Evolutionary conservation across 2,329 filamentous ascomycete species (phyloP).

Genomic region (Neodidymelliopsis sp.): DNA sequence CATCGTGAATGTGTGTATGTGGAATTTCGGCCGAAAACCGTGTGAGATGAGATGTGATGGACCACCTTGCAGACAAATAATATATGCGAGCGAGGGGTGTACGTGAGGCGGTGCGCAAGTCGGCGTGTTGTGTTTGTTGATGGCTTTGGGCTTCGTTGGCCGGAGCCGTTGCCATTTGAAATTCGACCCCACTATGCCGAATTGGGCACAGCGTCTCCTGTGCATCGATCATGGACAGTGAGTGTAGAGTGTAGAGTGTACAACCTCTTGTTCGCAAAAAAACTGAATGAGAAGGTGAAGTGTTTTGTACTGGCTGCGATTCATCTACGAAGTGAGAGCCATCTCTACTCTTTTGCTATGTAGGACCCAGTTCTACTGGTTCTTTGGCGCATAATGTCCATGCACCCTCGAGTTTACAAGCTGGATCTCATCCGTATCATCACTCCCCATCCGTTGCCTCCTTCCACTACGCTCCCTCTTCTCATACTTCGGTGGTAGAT

Average conservation of each 20-base stretch:
- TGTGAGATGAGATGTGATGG: slow-evolving; percentile 9
- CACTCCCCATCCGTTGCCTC: neutral
- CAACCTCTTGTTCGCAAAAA: too few species aligned
- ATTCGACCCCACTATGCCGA: slow-evolving; percentile 27
- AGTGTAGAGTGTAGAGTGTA: too few species aligned
- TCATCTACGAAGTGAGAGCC: too few species aligned
- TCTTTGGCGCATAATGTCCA: slow-evolving; percentile 33
- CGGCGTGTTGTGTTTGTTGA: slow-evolving; percentile 38
- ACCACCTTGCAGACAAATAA: slow-evolving; percentile 12
- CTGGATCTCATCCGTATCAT: slow-evolving; percentile 5
- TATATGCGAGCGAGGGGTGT: slow-evolving; percentile 8
- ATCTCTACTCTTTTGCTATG: neutral
- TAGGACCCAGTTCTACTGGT: slow-evolving; percentile 4
- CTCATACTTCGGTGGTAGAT: slow-evolving; percentile 27
- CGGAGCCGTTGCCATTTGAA: slow-evolving; percentile 22
- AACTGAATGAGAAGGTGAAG: too few species aligned
- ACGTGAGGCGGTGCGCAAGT: slow-evolving; percentile 15
- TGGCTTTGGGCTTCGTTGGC: slow-evolving; percentile 20
- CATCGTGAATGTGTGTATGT: slow-evolving; percentile 54
- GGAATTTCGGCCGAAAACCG: slow-evolving; percentile 4
- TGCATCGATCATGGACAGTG: neutral
- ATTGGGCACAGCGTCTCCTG: neutral
- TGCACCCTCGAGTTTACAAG: slow-evolving; percentile 6
- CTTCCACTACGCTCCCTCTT: neutral
- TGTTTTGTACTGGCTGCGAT: too few species aligned